Base-by-base conservation (phyloP, 2,329 filamentous ascomycete genomes). In the Camptophora hylomeconis region DNA sequence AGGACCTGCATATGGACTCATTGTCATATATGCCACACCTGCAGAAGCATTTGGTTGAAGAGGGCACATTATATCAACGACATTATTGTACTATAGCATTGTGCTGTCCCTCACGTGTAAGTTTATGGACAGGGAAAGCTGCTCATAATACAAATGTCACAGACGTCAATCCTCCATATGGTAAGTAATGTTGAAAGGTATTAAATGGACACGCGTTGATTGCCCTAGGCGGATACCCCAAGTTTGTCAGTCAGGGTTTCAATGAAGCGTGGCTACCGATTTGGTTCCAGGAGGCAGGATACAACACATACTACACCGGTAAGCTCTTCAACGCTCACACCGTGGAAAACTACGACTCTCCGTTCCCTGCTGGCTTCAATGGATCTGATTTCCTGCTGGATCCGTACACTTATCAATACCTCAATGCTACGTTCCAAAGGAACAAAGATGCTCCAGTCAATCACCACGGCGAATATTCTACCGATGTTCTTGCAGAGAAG, bases 131-230 rank as follows among this genome's bases (percentile, higher is more conserved):
- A 0, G 75, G 76, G 1, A 69, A 68, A 43, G 63, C 69, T 5
- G 71, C 75, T 0, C 76, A 81, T 41, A 80, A 79, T 39, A 79
- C 74, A 0, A 80, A 80, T 39, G 72, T 80, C 1, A 80, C 76
- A 0, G 62, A 67, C 42, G 60, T 69, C 1, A 49, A 47, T 1
- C 51, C 69, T 26, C 68, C 39, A 2, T 41, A 44, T 28, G 41
- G 37, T 41, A 13, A n/a, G 34, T 32, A 14, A 17, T 9, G 19
- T 15, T 21, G 3, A n/a, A 11, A 13, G n/a, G 14, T 17, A 14
- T 17, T 10, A 22, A 11, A 20, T 25, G 16, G 17, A 19, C 15
- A 4, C 17, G 22, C 23, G 13, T 20, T 28, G 24, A 18, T 22
- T 32, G 6, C 24, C 16, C 3, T 17, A 7, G 53, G 46, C 2